Base-by-base conservation (phyloP, 176 grass and related monocot species). In the Canna indica region DNA sequence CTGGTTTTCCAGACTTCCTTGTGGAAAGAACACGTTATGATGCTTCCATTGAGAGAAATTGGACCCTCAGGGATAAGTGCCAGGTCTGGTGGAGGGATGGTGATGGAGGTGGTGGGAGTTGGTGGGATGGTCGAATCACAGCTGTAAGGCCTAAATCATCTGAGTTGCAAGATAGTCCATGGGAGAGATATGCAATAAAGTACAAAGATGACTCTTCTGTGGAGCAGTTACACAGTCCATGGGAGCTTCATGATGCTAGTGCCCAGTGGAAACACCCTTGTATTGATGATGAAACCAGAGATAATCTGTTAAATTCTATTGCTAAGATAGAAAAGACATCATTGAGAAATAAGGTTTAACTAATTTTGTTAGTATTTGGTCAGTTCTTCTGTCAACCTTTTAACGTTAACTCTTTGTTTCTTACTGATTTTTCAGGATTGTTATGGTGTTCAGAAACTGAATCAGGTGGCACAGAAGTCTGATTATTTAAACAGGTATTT, bases 401-500 rank as follows among this genome's bases (percentile, higher is more conserved):
- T 80, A 22, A 31, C 66, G 41, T 72, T 6, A 67, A 64, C n/a
- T n/a, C 56, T 15, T 68, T 76, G 32, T 24, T 63, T 67, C 61
- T 60, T 53, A n/a, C 30, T n/a, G n/a, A n/a, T n/a, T 3, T 79
- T 81, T 78, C 76, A 97, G 93, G 93, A 97, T 70, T 35, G 1
- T 4, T 77, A 80, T 80, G 93, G 93, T 39, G 79, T 97, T 75
- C 54, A 87, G 26, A 92, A 87, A 71, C 63, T 97, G 45, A 86
- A 85, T 59, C 72, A 65, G 26, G 93, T 77, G 46, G 86, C 84
- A 50, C 83, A 87, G 61, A 97, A 90, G 77, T 77, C 81, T 61
- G 93, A 97, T 74, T 97, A 92, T 76, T 60, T 81, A 69, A 97
- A 97, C 76, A 97, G 86, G 93, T 97, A 90, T 74, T 71, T 13